Evolutionary conservation across 768 basidiomycete genomes (phyloP).

Genomic region (Filobasidium floriforme): DNA sequence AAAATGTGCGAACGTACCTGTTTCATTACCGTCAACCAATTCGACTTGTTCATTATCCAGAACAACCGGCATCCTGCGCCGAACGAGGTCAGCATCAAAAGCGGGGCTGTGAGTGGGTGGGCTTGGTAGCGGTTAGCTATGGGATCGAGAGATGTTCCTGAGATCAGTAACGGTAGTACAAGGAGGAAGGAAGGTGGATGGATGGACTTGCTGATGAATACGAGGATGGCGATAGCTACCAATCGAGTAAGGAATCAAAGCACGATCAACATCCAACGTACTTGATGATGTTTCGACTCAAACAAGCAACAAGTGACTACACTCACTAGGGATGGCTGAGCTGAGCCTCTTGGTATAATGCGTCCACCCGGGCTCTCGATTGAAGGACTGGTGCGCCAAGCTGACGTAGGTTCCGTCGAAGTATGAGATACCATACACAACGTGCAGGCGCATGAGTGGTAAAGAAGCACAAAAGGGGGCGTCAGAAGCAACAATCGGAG

Average conservation of each 20-base stretch:
- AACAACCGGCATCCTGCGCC: conserved; percentile 36
- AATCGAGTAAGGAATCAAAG: neutral
- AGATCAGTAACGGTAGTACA: neutral
- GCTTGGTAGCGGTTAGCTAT: conserved; percentile 33
- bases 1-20: conserved; percentile 29
- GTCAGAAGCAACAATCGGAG: no score
- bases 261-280: neutral
- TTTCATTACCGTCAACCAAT: conserved; percentile 33
- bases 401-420: conserved; percentile 10
- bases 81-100: conserved; percentile 33
- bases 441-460: no score
- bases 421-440: no score
- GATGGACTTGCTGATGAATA: conserved; percentile 34
- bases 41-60: conserved; percentile 42
- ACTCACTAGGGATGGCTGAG: conserved; percentile 40
- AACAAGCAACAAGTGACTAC: neutral
- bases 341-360: conserved; percentile 28
- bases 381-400: conserved; percentile 39
- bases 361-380: conserved; percentile 28
- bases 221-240: conserved; percentile 34
- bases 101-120: conserved; percentile 29
- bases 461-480: no score
- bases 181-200: neutral
- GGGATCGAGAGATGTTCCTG: conserved; percentile 7
- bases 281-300: neutral